These are phyloP conservation scores for Fistulifera solaris DNA, from an alignment of 108 stramenopile genomes.

Conservation along the genomic window DNA sequence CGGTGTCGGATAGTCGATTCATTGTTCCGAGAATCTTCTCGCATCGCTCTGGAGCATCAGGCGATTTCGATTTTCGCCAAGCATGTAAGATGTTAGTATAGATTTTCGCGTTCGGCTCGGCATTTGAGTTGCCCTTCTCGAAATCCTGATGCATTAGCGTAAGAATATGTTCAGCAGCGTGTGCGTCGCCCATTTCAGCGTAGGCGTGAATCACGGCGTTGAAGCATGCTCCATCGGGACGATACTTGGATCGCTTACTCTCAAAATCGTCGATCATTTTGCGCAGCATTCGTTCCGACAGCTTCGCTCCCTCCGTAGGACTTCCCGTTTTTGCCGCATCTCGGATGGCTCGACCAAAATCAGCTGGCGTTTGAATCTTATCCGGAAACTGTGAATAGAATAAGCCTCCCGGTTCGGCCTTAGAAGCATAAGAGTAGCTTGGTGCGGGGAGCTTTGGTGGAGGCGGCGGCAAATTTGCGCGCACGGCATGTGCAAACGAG, in stretches of 20 bases:
- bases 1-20: conserved; percentile 7
- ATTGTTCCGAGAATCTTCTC: conserved; percentile 9
- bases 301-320: neutral
- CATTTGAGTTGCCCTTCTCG: conserved; percentile 1
- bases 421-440: too few relatives aligned
- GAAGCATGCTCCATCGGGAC: conserved; percentile 9
- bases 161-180: conserved; percentile 5
- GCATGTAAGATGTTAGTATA: conserved; percentile 23
- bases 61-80: conserved; percentile 27
- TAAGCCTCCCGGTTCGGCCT: too few relatives aligned
- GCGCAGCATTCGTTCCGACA: conserved; percentile 5
- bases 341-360: too few relatives aligned
- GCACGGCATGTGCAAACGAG: too few relatives aligned
- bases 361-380: too few relatives aligned
- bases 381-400: too few relatives aligned
- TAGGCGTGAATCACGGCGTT: conserved; percentile 9
- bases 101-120: conserved; percentile 1
- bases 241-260: neutral
- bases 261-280: conserved; percentile 2
- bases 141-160: conserved; percentile 5
- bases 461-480: too few relatives aligned
- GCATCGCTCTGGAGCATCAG: conserved; percentile 21
- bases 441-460: too few relatives aligned
- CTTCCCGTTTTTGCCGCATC: too few relatives aligned
- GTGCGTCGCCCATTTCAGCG: neutral